Percentiles rank a stretch among this genome's conserved stretches.
phyloP scores from a whole-genome alignment of 1,284 basidiomycete genomes.

The Porphyrellus sp. region DNA sequence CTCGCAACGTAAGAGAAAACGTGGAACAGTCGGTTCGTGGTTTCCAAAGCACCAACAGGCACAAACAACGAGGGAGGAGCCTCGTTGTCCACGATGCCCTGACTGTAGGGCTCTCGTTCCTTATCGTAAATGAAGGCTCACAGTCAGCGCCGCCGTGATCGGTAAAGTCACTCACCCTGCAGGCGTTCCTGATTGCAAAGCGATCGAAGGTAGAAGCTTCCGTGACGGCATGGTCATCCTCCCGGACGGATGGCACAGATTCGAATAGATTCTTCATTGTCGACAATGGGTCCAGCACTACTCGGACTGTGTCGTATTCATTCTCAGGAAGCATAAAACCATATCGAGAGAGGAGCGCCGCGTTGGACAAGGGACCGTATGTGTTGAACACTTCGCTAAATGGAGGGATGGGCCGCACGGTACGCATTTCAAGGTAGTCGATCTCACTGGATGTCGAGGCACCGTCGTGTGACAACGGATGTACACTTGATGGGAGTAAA shows the following conservation, averaged over 20 bases:
- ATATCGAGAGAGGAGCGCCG: constrained; percentile 31
- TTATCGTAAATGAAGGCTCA: constrained; percentile 22
- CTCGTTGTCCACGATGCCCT: constrained; percentile 21
- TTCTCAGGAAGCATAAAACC: constrained; percentile 38
- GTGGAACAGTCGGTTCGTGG: constrained; percentile 10
- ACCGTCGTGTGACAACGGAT: constrained; percentile 12
- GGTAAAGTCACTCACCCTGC: constrained; percentile 26
- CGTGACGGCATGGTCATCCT: constrained; percentile 15
- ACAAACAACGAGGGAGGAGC: not conserved
- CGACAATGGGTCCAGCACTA: constrained; percentile 24
- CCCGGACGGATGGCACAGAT: constrained; percentile 6
- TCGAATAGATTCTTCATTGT: constrained; percentile 13
- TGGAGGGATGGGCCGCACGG: constrained; percentile 49
- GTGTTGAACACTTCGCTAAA: constrained; percentile 79
- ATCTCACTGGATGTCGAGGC: constrained; percentile 26
- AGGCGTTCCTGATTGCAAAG: constrained; percentile 26
- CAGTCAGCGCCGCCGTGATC: constrained; percentile 26
- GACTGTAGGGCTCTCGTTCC: constrained; percentile 16
- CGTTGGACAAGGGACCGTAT: constrained; percentile 56
- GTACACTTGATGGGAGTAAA: constrained; percentile 3
- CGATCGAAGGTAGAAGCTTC: constrained; percentile 5
- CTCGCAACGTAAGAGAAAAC: constrained; percentile 23
- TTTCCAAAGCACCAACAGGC: constrained; percentile 17
- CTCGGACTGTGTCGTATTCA: constrained; percentile 31
- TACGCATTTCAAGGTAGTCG: constrained; percentile 63